phyloP scores from a whole-genome alignment of 768 basidiomycete genomes.

The Boletus rubescentipes region DNA sequence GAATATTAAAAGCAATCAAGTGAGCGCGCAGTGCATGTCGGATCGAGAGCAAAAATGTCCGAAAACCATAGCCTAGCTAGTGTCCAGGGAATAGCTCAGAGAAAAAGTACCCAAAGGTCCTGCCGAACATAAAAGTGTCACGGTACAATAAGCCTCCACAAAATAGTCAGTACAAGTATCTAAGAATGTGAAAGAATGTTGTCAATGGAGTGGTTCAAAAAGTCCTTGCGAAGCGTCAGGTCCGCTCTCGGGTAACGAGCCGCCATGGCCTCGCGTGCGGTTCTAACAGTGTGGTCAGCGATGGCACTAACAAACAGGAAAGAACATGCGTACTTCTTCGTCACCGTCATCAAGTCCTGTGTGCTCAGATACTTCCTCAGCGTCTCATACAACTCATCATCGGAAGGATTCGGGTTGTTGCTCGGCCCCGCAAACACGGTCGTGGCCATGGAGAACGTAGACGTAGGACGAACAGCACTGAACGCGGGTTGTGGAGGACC shows the following conservation, averaged over 20 bases:
- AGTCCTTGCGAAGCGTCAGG: conserved; percentile 53
- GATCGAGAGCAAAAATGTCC: conserved; percentile 2
- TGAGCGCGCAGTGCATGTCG: conserved; percentile 4
- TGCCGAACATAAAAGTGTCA: neutral
- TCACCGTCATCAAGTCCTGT: conserved; percentile 72
- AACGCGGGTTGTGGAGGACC: conserved; percentile 34
- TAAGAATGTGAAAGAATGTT: conserved; percentile 58
- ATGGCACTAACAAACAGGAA: neutral
- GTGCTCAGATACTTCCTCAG: conserved; percentile 58
- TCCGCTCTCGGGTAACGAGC: conserved; percentile 68
- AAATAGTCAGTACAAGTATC: conserved; percentile 5
- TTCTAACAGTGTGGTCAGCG: conserved; percentile 34
- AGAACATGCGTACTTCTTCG: conserved; percentile 51
- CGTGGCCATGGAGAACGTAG: conserved; percentile 62
- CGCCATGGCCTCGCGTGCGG: conserved; percentile 62
- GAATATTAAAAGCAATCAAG: neutral
- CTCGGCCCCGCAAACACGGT: conserved; percentile 51
- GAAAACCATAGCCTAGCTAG: too few species aligned
- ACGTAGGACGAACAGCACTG: conserved; percentile 43
- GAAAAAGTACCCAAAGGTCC: conserved; percentile 1
- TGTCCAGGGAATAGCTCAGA: too few species aligned
- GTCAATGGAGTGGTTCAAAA: conserved; percentile 69
- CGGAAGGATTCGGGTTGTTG: conserved; percentile 53
- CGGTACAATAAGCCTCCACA: conserved; percentile 2
- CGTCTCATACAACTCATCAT: conserved; percentile 59